These are phyloP conservation scores for Cytospora piceae DNA, from an alignment of 2,329 filamentous ascomycete species.

Conservation along the genomic window DNA sequence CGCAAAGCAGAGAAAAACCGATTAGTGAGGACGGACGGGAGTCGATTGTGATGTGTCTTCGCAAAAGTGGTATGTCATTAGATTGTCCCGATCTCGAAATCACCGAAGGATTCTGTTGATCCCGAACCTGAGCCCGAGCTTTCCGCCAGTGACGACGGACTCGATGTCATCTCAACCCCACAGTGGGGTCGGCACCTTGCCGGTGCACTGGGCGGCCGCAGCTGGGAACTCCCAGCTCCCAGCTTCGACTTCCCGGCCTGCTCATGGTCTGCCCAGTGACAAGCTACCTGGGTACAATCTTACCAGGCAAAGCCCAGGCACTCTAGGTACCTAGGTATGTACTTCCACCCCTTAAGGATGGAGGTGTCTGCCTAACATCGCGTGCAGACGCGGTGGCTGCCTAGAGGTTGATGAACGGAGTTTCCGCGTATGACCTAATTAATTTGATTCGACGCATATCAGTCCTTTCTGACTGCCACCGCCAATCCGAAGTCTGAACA, in stretches of 20 bases:
- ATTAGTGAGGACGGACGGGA: no score
- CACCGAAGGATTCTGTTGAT: constrained; percentile 17
- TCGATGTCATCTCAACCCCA: constrained; percentile 26
- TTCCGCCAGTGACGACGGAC: constrained; percentile 26
- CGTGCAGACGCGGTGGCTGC: constrained; percentile 27
- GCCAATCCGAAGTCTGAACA: not conserved
- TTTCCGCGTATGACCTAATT: not conserved
- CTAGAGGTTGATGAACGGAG: constrained; percentile 9
- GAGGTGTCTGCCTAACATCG: constrained; percentile 28
- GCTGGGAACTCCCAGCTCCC: no score
- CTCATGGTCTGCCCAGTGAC: no score
- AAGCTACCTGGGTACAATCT: not conserved
- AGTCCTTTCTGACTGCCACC: not conserved
- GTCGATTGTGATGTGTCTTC: constrained; percentile 11
- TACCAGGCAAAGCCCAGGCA: not conserved
- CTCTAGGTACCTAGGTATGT: not conserved
- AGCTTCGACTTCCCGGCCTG: no score
- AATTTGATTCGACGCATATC: no score
- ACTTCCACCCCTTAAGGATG: not conserved
- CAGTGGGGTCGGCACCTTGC: constrained; percentile 14
- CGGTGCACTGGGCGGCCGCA: not conserved
- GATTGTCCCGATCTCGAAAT: constrained; percentile 13
- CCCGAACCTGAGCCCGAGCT: constrained; percentile 23
- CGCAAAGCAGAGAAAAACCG: not conserved
- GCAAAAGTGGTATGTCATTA: constrained; percentile 2